Percentiles rank a stretch among this genome's conserved stretches.
These are phyloP conservation scores for Coniferiporia weirii DNA, from an alignment of 1,284 basidiomycete genomes.

Conservation along the genomic window DNA sequence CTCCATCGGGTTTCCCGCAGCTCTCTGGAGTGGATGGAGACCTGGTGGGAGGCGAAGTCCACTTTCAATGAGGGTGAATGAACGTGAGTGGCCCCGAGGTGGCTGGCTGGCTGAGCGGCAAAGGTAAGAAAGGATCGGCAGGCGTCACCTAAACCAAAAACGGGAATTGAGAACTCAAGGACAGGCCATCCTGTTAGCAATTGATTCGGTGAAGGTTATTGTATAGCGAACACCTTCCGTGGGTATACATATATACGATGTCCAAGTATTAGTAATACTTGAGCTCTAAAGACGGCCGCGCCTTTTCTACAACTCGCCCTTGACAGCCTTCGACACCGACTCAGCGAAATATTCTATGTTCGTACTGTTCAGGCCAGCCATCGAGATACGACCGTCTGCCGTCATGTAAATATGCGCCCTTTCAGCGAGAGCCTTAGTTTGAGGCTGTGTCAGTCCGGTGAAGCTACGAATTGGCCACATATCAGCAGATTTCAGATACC, in stretches of 20 bases:
- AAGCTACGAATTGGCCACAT: conserved; percentile 46
- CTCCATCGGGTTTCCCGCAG: too few relatives aligned
- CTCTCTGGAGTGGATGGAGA: too few relatives aligned
- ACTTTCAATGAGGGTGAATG: too few relatives aligned
- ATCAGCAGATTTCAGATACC: conserved; percentile 16
- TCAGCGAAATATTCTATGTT: conserved; percentile 93
- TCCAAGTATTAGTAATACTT: not conserved
- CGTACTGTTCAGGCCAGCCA: conserved; percentile 88
- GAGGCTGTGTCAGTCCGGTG: conserved; percentile 79
- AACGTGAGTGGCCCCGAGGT: too few relatives aligned
- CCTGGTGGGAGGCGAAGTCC: too few relatives aligned
- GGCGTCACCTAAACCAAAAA: too few relatives aligned
- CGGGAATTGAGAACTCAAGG: too few relatives aligned
- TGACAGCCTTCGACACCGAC: conserved; percentile 79
- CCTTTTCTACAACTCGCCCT: conserved; percentile 36
- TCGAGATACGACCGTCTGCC: conserved; percentile 85
- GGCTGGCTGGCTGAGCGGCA: too few relatives aligned
- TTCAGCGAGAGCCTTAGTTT: conserved; percentile 85
- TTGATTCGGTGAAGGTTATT: not conserved
- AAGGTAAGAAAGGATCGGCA: too few relatives aligned
- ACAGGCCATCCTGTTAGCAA: not conserved
- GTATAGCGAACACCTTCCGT: not conserved
- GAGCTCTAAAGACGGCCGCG: not conserved
- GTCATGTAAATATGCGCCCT: conserved; percentile 96
- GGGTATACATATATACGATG: not conserved